Base-by-base conservation (phyloP, 2,329 filamentous ascomycete genomes). In the Lasiodiplodia gonubiensis region DNA sequence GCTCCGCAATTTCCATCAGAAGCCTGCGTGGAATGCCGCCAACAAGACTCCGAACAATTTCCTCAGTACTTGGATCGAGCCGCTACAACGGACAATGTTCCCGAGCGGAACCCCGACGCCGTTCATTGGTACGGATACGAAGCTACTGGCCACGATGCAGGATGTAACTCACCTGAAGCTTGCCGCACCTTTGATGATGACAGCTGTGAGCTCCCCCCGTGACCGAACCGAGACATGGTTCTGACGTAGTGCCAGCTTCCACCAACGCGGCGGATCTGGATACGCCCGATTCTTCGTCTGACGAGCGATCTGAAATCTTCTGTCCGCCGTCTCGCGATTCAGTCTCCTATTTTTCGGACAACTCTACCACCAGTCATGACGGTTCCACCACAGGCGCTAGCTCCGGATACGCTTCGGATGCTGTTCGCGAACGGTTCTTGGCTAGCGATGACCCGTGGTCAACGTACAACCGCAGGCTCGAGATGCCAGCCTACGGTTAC, bases 231-330 rank as follows among this genome's bases (percentile, higher is more conserved):
- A 63, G 42, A 51, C 46, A 51, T 37, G 8, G 8, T 37, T 30
- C 46, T 63, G 27, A 63, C 30, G n/a, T 14, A 23, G 35, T 12
- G 6, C 30, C 59, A 63, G 59, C 30, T 51, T 63, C 59, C 51
- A 25, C 46, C 59, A 21, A 39, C 11, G 21, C 59, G 14, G 11
- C 18, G 16, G n/a, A 27, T 14, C 12, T 63, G 14, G n/a, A 63
- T 37, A 63, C 59, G 21, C 59, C 59, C 18, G 33, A 25, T 23
- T 51, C 59, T 63, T 63, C 59, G 21, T 63, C 59, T 63, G 59
- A 51, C 7, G 42, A 21, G 42, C 25, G 3, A 4, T 37, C 25
- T 7, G 42, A n/a, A 5, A 27, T 12, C 14, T 14, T 8, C 25
- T 39, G 35, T 21, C 30, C 5, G n/a, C 21, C 30, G 18, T 35